Evolutionary conservation across 2,329 filamentous ascomycete genomes (phyloP).

Genomic region (Pyricularia sp.): DNA sequence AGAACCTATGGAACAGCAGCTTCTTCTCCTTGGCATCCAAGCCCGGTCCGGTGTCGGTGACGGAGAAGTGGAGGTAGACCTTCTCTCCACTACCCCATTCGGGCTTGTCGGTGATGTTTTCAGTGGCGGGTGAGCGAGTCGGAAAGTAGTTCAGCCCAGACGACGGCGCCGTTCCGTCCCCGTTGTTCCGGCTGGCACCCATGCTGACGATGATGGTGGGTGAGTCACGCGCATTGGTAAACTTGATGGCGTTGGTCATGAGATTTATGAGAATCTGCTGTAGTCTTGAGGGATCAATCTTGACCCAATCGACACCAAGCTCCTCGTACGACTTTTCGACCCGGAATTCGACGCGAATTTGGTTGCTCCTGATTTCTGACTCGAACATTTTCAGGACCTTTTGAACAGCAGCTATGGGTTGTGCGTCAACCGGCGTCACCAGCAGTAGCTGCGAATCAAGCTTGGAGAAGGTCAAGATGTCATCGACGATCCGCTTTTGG

Average conservation of each 20-base stretch:
- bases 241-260: conserved; percentile 74
- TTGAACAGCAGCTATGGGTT: conserved; percentile 57
- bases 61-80: conserved; percentile 60
- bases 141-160: conserved; percentile 54
- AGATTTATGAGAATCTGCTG: conserved; percentile 75
- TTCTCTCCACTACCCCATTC: background rate
- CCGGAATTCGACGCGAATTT: conserved; percentile 56
- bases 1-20: conserved; percentile 68
- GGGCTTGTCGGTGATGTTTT: background rate
- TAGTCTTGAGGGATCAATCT: conserved; percentile 65
- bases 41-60: conserved; percentile 69
- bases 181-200: conserved; percentile 32
- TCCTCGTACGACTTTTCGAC: conserved; percentile 54
- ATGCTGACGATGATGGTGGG: conserved; percentile 46
- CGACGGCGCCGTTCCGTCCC: conserved; percentile 26
- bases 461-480: conserved; percentile 65
- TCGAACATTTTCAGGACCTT: conserved; percentile 71
- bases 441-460: conserved; percentile 66
- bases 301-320: conserved; percentile 53
- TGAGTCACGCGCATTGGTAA: conserved; percentile 50
- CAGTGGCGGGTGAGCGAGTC: conserved; percentile 17
- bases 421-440: conserved; percentile 60
- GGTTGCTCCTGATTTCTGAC: conserved; percentile 58
- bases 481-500: conserved; percentile 69
- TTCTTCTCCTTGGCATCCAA: conserved; percentile 63